Evolutionary conservation across 805 yeast species (phyloP), one percentile per base, ranked within the genome.

Genomic region (Teunomyces lycoperdinae): DNA sequence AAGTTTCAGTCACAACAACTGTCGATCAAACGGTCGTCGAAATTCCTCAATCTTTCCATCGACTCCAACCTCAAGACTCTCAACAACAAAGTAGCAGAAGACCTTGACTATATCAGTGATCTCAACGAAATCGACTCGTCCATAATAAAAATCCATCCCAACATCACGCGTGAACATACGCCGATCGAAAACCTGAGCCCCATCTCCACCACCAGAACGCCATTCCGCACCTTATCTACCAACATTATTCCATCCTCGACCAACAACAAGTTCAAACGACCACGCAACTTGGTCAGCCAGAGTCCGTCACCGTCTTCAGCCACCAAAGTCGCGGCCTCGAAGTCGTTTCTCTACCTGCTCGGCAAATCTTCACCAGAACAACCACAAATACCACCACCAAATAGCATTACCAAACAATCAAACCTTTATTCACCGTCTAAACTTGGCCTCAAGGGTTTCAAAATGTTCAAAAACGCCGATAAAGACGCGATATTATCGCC

Each of bases 221-320:
- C 57, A 3, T 38, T 38, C 41, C 27, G 27, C 14, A 24, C 29
- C 30, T 17, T 38, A 10, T 11, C 14, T n/a, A 38, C 41, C 20
- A 38, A 38, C 41, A 43, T 44, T 9, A 45, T 50, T 20, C 56
- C 50, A 32, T 47, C 31, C 14, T 40, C 34, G 9, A 32, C 52
- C 45, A 49, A 39, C 31, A 68, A 67, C 50, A 71, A 70, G 50
- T 73, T 70, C 57, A 73, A 73, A 50, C 58, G 78, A 30, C 78
- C 78, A 1, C 77, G 71, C 53, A 65, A 67, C 47, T 58, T 73
- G 43, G 69, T 73, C 17, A 70, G 76, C 49, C 76, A 73, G 51
- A 64, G 71, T 13, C 78, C 78, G 4, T 70, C 76, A 10, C 76
- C 75, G 4, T 58, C 67, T 24, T 54, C 64, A 28, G 53, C 63